Conservation (phyloP, 352 stramenopile genomes). For the Phytophthora agathidicida region DNA sequence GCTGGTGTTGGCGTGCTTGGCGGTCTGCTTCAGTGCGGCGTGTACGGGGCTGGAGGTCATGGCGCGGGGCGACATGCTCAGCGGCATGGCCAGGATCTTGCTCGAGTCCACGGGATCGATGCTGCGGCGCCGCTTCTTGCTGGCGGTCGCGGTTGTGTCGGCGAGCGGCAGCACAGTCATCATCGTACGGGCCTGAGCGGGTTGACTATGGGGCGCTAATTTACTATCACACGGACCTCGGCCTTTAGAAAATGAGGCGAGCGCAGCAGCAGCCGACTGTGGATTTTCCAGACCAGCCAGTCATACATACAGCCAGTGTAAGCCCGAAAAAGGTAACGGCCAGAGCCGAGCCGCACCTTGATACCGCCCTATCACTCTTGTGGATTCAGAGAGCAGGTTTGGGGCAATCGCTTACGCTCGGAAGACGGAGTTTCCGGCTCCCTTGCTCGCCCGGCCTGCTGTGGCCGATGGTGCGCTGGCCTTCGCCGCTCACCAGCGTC, state of each 20-base stretch:
- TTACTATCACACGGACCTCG: slow-evolving; percentile 10
- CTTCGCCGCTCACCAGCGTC: too few species aligned
- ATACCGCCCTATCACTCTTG: slow-evolving; percentile 27
- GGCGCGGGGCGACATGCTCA: slow-evolving; percentile 39
- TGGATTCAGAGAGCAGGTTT: slow-evolving; percentile 40
- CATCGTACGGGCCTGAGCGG: slow-evolving; percentile 21
- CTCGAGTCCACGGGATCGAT: slow-evolving; percentile 61
- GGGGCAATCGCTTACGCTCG: background rate
- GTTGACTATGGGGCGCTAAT: slow-evolving; percentile 9
- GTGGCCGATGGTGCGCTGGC: too few species aligned
- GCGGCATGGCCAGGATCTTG: slow-evolving; percentile 63
- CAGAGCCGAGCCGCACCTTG: slow-evolving; percentile 26
- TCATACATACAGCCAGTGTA: slow-evolving; percentile 37
- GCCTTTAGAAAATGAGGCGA: slow-evolving; percentile 33
- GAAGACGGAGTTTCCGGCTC: slow-evolving; percentile 26
- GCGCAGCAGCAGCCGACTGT: background rate
- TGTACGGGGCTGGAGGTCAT: slow-evolving; percentile 30
- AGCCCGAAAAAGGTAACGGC: slow-evolving; percentile 18
- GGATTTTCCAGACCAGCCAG: slow-evolving; percentile 41
- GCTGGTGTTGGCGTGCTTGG: slow-evolving; percentile 3
- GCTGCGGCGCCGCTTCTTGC: slow-evolving; percentile 72
- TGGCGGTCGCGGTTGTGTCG: slow-evolving; percentile 33
- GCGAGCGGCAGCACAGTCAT: slow-evolving; percentile 53
- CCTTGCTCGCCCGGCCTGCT: too few species aligned
- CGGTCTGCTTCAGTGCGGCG: slow-evolving; percentile 15